Evolutionary conservation across 1,139 yeast species (phyloP).

Genomic region (Starmera stellimalicola): DNA sequence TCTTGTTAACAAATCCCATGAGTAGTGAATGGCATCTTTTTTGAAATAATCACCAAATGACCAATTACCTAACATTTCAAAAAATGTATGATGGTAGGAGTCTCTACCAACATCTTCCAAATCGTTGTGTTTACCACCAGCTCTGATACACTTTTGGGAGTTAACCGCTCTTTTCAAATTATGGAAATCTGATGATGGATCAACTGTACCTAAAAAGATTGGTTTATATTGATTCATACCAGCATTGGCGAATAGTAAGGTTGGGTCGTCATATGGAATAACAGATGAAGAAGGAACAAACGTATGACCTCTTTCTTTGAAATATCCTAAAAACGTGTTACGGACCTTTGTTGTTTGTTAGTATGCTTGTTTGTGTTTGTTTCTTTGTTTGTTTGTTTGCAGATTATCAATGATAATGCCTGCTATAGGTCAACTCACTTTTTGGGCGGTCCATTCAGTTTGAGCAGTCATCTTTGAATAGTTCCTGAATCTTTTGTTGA

Average conservation of each 20-base stretch:
- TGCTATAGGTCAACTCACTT: too few species aligned
- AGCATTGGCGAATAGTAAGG: constrained; percentile 90
- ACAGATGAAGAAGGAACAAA: constrained; percentile 91
- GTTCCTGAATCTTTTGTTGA: constrained; percentile 4
- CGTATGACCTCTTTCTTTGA: constrained; percentile 59
- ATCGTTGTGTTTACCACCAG: constrained; percentile 99
- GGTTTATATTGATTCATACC: constrained; percentile 99
- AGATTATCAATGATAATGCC: too few species aligned
- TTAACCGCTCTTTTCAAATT: constrained; percentile 81
- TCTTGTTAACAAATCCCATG: constrained; percentile 85
- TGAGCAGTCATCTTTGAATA: constrained; percentile 14
- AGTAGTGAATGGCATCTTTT: constrained; percentile 77
- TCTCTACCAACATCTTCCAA: constrained; percentile 97
- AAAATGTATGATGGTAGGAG: constrained; percentile 95
- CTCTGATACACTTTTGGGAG: constrained; percentile 97
- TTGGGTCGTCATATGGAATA: constrained; percentile 96
- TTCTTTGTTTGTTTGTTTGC: background rate
- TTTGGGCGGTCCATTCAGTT: constrained; percentile 18
- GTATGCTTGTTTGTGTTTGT: constrained; percentile 4
- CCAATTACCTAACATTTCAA: constrained; percentile 99
- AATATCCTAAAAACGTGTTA: constrained; percentile 74
- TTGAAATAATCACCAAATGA: constrained; percentile 98
- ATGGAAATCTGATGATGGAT: constrained; percentile 84
- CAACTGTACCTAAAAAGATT: constrained; percentile 92
- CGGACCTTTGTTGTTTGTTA: constrained; percentile 41